Base-by-base conservation (phyloP, 805 yeast species). In the Hanseniaspora hatyaiensis region DNA sequence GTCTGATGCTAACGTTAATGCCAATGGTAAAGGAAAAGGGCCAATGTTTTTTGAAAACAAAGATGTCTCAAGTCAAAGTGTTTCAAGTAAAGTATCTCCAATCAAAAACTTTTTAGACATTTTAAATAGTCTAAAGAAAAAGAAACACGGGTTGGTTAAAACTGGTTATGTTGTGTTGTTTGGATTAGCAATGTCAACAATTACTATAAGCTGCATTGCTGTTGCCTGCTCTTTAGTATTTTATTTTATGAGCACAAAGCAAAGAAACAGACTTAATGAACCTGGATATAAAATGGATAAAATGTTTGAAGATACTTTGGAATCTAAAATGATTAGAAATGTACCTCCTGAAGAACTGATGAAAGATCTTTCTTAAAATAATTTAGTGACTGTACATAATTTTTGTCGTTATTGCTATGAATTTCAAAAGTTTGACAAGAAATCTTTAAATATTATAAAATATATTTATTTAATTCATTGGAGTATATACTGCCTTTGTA, bases 101-200 rank as follows among this genome's bases (percentile, higher is more conserved):
- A 66, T 43, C 60, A 61, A 11, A 34, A 57, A 9, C 6, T 53
- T 6, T 48, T 62, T 23, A 43, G 38, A n/a, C 42, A 47, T 34
- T 22, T 53, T 24, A 37, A 54, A 12, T 15, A 12, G 6, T 20
- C 52, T 3, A 3, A 51, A 6, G 9, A 61, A 1, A 24, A 59
- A 62, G 51, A 60, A 61, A 50, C 40, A 37, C 19, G 23, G n/a
- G 9, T 12, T 26, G 19, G 31, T 37, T 6, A 64, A 61, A 26
- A 61, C 74, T 18, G 88, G 92, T 0, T 79, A 72, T 55, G 78
- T 82, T 24, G 86, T 80, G 3, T 71, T 83, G 24, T 73, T 82
- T 37, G 76, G 82, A 0, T 67, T 80, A 34, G 92, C 87, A 0
- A 65, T 79, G 47, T 77, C 89, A 0, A 54, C 82, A 28, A 84